These are phyloP conservation scores for Symbiodinium natans DNA, from an alignment of 73 alveolate species.

Conservation along the genomic window DNA sequence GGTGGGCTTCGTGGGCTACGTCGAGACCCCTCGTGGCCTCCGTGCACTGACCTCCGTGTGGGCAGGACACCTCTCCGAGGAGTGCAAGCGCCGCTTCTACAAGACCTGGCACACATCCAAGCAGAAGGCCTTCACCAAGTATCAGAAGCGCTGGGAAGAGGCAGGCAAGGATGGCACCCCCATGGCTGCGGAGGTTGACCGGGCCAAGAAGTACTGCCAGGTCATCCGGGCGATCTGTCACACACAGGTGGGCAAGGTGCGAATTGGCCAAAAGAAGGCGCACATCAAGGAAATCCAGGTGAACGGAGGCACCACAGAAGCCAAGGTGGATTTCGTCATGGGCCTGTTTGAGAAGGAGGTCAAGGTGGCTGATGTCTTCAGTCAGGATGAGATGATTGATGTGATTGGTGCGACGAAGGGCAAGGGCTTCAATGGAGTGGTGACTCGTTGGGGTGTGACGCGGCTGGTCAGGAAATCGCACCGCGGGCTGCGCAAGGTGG, in stretches of 20 bases:
- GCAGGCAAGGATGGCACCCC: slow-evolving; percentile 96
- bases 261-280: slow-evolving; percentile 99
- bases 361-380: slow-evolving; percentile 98
- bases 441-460: slow-evolving; percentile 99
- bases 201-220: slow-evolving; percentile 99
- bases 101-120: slow-evolving; percentile 98
- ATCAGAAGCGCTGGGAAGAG: slow-evolving; percentile 97
- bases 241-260: slow-evolving; percentile 98
- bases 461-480: slow-evolving; percentile 99
- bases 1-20: slow-evolving; percentile 99
- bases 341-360: slow-evolving; percentile 99
- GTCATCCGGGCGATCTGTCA: slow-evolving; percentile 99
- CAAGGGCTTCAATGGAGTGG: slow-evolving; percentile 99
- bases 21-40: slow-evolving; percentile 99
- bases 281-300: slow-evolving; percentile 99
- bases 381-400: slow-evolving; percentile 99
- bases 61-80: slow-evolving; percentile 99
- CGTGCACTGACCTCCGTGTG: slow-evolving; percentile 99
- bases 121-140: slow-evolving; percentile 99
- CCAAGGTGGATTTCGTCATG: slow-evolving; percentile 98
- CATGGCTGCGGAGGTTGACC: slow-evolving; percentile 97
- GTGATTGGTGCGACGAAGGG: slow-evolving; percentile 99
- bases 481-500: slow-evolving; percentile 99
- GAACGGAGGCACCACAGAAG: slow-evolving; percentile 99
- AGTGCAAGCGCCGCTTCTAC: slow-evolving; percentile 99